Percentiles rank a stretch among this genome's conserved stretches.
Evolutionary conservation across 2,329 filamentous ascomycete genomes (phyloP).

Genomic region (Purpureocillium takamizusanense): DNA sequence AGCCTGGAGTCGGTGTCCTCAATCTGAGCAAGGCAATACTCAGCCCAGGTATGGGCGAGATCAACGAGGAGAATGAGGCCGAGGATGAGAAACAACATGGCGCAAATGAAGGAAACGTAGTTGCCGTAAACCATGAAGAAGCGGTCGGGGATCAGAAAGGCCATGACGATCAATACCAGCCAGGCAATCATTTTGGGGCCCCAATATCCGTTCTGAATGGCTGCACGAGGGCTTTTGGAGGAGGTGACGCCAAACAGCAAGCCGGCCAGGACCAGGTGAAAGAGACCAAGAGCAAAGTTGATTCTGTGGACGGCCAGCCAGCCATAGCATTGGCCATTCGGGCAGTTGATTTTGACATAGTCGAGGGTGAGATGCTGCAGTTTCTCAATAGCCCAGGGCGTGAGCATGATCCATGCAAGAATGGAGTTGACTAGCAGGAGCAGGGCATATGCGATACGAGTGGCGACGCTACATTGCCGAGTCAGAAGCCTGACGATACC

Average conservation of each 20-base stretch:
- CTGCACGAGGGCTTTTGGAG: slow-evolving; percentile 78
- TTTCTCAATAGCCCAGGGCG: slow-evolving; percentile 95
- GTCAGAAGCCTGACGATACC: background rate
- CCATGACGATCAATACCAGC: slow-evolving; percentile 77
- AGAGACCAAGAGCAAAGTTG: slow-evolving; percentile 92
- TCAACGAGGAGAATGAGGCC: slow-evolving; percentile 90
- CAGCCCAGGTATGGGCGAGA: slow-evolving; percentile 92
- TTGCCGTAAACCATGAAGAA: slow-evolving; percentile 97
- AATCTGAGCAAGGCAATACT: slow-evolving; percentile 90
- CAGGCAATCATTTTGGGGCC: slow-evolving; percentile 90
- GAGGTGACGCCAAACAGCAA: slow-evolving; percentile 79
- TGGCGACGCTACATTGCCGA: slow-evolving; percentile 64
- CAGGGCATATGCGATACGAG: slow-evolving; percentile 91
- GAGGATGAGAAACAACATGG: slow-evolving; percentile 87
- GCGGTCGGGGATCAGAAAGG: slow-evolving; percentile 88
- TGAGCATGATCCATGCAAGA: slow-evolving; percentile 97
- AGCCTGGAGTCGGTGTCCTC: slow-evolving; percentile 75
- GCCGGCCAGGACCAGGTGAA: slow-evolving; percentile 79
- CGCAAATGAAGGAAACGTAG: slow-evolving; percentile 79
- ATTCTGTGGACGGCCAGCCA: slow-evolving; percentile 96
- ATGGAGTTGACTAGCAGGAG: slow-evolving; percentile 96
- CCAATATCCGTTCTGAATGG: slow-evolving; percentile 97
- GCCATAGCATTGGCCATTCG: slow-evolving; percentile 83
- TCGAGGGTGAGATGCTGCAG: slow-evolving; percentile 85
- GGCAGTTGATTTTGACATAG: slow-evolving; percentile 92